Base-by-base conservation (phyloP, 192 early-diverging fungal genomes). In the Lobosporangium transversale region DNA sequence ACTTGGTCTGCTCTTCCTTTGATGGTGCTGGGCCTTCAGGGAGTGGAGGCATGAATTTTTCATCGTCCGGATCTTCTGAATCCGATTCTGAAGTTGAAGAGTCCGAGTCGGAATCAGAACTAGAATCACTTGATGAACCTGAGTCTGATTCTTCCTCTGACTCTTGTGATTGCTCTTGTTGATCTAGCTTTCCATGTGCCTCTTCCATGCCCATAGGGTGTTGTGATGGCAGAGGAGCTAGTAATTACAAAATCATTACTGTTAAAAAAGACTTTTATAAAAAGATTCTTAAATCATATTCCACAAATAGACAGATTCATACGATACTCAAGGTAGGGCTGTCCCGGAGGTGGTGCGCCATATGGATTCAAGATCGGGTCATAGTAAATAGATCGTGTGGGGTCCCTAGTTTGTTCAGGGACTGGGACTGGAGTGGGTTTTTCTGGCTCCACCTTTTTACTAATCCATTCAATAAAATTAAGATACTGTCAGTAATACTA, bases 241-340 rank as follows among this genome's bases (percentile, higher is more conserved):
- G n/a, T n/a, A n/a, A n/a, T n/a, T n/a, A n/a, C n/a, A n/a, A n/a
- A n/a, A n/a, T n/a, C n/a, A n/a, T n/a, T n/a, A n/a, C n/a, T n/a
- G n/a, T n/a, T n/a, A n/a, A n/a, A n/a, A n/a, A n/a, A n/a, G n/a
- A n/a, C n/a, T n/a, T n/a, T n/a, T n/a, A n/a, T n/a, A n/a, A n/a
- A n/a, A n/a, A n/a, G n/a, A n/a, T n/a, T n/a, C n/a, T n/a, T n/a
- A n/a, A n/a, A n/a, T n/a, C n/a, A n/a, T n/a, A n/a, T n/a, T n/a
- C n/a, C n/a, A n/a, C n/a, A n/a, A n/a, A n/a, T n/a, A n/a, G n/a
- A n/a, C n/a, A n/a, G n/a, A 12, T 27, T 42, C 73, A 47, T 76
- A 76, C 73, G 73, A n/a, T 76, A 66, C 49, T 76, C 73, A 0
- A 76, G 53, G 8, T 76, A 76, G 5, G 73, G 73, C 40, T 66